A percentile compares a stretch with the other conserved stretches of the same genome.
These are phyloP conservation scores for Penicillium paneum DNA, from an alignment of 2,329 filamentous ascomycete genomes.

Conservation along the genomic window DNA sequence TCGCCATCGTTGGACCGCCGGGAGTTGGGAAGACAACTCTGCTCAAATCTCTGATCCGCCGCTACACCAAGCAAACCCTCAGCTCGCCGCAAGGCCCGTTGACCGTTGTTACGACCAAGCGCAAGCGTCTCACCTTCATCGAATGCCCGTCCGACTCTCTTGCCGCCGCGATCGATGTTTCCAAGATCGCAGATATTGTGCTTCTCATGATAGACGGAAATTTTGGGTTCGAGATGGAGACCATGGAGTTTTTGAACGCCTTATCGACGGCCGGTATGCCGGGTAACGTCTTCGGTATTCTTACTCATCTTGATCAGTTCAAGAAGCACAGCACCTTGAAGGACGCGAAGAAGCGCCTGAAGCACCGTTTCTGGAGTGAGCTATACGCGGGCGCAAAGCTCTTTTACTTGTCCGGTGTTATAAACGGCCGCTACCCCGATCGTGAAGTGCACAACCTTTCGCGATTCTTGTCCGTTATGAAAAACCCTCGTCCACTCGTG, in stretches of 20 bases:
- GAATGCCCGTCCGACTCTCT: constrained; percentile 94
- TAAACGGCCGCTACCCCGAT: constrained; percentile 95
- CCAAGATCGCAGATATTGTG: constrained; percentile 96
- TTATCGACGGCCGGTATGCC: constrained; percentile 95
- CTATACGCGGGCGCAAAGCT: constrained; percentile 95
- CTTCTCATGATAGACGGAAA: constrained; percentile 98
- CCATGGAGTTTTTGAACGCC: constrained; percentile 97
- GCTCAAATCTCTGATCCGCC: constrained; percentile 86
- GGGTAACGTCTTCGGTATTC: constrained; percentile 93
- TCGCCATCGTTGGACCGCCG: constrained; percentile 90
- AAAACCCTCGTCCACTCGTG: constrained; percentile 91
- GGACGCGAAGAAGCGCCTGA: constrained; percentile 91
- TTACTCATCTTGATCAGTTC: constrained; percentile 95
- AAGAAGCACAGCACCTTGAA: constrained; percentile 87
- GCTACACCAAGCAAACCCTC: constrained; percentile 94
- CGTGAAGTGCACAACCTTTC: constrained; percentile 94
- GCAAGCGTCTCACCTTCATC: constrained; percentile 88
- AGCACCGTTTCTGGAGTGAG: constrained; percentile 95
- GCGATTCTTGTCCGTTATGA: constrained; percentile 96
- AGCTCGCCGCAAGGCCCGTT: constrained; percentile 86
- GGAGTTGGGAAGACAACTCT: constrained; percentile 91
- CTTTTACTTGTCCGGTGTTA: constrained; percentile 93
- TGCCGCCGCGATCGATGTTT: constrained; percentile 93
- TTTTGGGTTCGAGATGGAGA: constrained; percentile 99
- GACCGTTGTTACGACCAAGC: constrained; percentile 94